Base-by-base conservation (phyloP, 768 basidiomycete species). In the Naematelia aurantialba region DNA sequence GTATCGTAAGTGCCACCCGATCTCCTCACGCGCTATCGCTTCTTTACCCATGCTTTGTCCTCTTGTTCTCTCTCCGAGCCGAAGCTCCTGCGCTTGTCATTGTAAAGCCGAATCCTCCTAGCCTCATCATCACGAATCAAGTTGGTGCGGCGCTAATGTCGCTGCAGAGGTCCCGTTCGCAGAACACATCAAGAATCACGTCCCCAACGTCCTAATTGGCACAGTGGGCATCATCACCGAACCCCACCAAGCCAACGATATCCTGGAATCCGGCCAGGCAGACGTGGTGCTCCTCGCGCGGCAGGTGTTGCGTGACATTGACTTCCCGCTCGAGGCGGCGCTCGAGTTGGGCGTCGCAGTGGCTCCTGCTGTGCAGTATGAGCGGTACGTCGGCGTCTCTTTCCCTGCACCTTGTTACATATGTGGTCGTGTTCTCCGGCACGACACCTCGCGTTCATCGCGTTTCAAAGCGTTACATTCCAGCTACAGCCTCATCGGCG, bases 141-240 rank as follows among this genome's bases (percentile, higher is more conserved):
- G n/a, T n/a, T n/a, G n/a, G n/a, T n/a, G n/a, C n/a, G n/a, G n/a
- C n/a, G n/a, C n/a, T n/a, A n/a, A n/a, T n/a, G n/a, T n/a, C n/a
- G n/a, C n/a, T n/a, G 5, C 57, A 71, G 65, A 88, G 83, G 84
- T 87, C 0, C 85, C 82, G 2, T 88, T 88, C 66, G 84, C 89
- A 1, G 84, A 83, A 55, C 81, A 81, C 19, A 49, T 78, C 59
- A 78, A 77, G 70, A 58, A 74, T 53, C 46, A 70, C 49, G 70
- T 74, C 21, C 59, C 64, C 4, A 63, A 67, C 45, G 47, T 78
- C 44, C 58, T 72, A 45, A 65, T 88, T 52, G 83, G 85, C 10
- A 74, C 86, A 3, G 89, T 91, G 19, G 89, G 89, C 0, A 73
- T 88, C 52, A 88, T 92, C 69, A 86, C 84, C 0, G 80, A 84